These are phyloP conservation scores for Corylus avellana DNA, from an alignment of 306 rosid species.

Conservation along the genomic window DNA sequence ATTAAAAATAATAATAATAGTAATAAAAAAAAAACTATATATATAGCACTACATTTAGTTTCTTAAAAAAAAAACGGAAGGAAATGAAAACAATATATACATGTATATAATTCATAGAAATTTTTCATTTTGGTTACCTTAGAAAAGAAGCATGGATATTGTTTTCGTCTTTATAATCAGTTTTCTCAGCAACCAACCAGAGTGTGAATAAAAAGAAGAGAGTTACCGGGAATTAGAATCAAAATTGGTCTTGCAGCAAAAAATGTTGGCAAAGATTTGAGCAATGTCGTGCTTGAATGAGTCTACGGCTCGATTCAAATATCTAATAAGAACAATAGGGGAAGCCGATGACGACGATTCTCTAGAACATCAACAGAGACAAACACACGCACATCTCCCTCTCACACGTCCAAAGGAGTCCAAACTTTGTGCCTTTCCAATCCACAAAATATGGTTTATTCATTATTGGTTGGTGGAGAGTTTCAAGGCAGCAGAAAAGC, in stretches of 20 bases:
- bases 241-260: slow-evolving; percentile 32
- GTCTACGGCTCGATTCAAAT: slow-evolving; percentile 43
- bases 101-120: no score
- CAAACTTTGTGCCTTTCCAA: no score
- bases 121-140: background rate
- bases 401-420: no score
- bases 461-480: no score
- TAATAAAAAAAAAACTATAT: no score
- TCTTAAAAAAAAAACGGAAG: no score
- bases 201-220: background rate
- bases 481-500: no score
- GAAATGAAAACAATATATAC: no score
- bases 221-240: slow-evolving; percentile 42
- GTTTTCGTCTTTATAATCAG: background rate
- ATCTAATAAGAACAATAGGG: slow-evolving; percentile 32
- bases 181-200: slow-evolving; percentile 19
- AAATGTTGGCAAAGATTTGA: slow-evolving; percentile 35
- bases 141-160: background rate
- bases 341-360: slow-evolving; percentile 35
- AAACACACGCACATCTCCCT: no score
- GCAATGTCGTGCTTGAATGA: slow-evolving; percentile 51
- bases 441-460: no score
- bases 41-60: no score
- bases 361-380: no score
- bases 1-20: background rate